Conservation (phyloP, 306 rosid genomes). For the Vigna angularis region DNA sequence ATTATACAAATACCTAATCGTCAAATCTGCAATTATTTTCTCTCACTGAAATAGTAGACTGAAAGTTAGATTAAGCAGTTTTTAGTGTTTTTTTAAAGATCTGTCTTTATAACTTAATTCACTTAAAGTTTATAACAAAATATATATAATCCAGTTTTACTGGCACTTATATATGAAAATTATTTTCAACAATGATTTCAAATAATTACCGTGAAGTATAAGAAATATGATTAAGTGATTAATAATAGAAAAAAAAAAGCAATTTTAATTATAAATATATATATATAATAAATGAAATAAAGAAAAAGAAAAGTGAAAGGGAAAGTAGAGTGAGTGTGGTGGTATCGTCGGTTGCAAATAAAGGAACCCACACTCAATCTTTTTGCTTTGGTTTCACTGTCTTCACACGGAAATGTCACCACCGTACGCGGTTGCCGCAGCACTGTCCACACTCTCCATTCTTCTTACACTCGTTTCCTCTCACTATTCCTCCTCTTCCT, state of each 20-base stretch:
- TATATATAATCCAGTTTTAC: not conserved
- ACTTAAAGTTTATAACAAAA: too few relatives aligned
- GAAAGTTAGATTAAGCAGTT: too few relatives aligned
- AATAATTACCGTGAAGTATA: not conserved
- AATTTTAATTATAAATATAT: not conserved
- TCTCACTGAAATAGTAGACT: not conserved
- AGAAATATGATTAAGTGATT: not conserved
- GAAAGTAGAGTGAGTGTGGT: not conserved
- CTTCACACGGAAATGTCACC: constrained; percentile 43
- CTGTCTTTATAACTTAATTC: too few relatives aligned
- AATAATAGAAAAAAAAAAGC: not conserved
- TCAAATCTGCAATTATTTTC: not conserved
- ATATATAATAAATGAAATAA: not conserved
- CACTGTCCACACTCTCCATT: constrained; percentile 14
- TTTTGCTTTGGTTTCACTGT: not conserved
- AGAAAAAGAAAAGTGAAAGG: not conserved
- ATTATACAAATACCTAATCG: not conserved
- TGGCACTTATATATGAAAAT: not conserved
- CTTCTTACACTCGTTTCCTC: constrained; percentile 55
- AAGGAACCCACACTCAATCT: not conserved
- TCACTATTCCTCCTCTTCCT: constrained; percentile 54
- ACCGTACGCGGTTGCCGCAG: constrained; percentile 11
- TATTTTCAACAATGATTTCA: not conserved
- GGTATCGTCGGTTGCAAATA: constrained; percentile 33
- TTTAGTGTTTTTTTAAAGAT: too few relatives aligned